Evolutionary conservation across 192 early-diverging fungal species (phyloP), one percentile per base, ranked within the genome.

Genomic region (Powellomyces hirtus): DNA sequence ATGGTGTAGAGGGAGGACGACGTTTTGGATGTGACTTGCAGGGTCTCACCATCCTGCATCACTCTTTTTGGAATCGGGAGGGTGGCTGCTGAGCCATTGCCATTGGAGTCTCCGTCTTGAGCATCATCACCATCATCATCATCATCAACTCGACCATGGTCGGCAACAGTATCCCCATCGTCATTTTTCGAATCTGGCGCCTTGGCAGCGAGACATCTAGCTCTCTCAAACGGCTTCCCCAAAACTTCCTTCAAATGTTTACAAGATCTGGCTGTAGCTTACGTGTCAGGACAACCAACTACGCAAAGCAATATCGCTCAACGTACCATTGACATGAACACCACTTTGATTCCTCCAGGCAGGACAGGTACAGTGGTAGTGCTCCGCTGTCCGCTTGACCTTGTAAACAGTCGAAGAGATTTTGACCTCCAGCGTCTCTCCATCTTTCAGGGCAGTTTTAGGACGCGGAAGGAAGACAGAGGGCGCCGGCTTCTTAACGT

Each of bases 181-280:
- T 46, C 59, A 29, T 55, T 26, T 26, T 10, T 56, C 44, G 42
- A 31, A 59, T 38, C 64, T 22, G 37, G 38, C 38, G 46, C 59
- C 26, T n/a, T 42, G 0, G 78, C 79, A 46, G 45, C 53, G 20
- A 44, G 38, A n/a, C 59, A 60, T 2, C 80, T 59, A 2, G 72
- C 75, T 6, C n/a, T 22, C 53, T 82, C 80, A 57, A 77, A 82
- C 2, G 20, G 57, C 6, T 82, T 77, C 3, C 80, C 80, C 2
- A 82, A 62, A 13, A 73, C 13, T 40, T 63, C 42, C 60, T 79
- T 77, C 42, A 82, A 65, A 50, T 82, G 80, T 50, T 76, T 79
- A 60, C 80, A 82, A 1, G 69, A 70, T 13, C 80, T 52, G 5
- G 75, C 79, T 56, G 26, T 18, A 53, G 36, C 2, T 49, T 2